A percentile compares a stretch with the other conserved stretches of the same genome.
These are phyloP conservation scores for Globisporangium rhizosaccharum DNA, from an alignment of 352 stramenopile genomes.

Conservation along the genomic window DNA sequence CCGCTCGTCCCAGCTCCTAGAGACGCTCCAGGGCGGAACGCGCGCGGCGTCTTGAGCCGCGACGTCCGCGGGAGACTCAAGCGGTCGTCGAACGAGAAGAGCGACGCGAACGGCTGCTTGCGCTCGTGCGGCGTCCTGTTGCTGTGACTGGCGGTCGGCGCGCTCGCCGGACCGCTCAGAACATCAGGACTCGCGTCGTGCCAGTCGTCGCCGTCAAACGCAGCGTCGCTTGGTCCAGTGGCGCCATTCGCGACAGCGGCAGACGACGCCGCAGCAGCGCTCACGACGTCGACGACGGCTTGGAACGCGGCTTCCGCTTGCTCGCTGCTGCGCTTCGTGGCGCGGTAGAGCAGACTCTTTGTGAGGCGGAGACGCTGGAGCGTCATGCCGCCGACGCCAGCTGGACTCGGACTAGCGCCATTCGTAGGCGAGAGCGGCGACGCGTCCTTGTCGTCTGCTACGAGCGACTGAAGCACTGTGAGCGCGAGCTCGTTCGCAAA, in stretches of 20 bases:
- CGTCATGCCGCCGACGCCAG: conserved; percentile 22
- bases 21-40: conserved; percentile 21
- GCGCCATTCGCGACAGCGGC: conserved; percentile 5
- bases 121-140: conserved; percentile 24
- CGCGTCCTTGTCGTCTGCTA: conserved; percentile 25
- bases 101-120: conserved; percentile 31
- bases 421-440: conserved; percentile 10
- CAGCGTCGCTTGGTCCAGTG: conserved; percentile 23
- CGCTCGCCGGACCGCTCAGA: conserved; percentile 17
- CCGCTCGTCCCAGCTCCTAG: neutral
- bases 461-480: conserved; percentile 25
- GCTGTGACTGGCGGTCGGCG: conserved; percentile 12
- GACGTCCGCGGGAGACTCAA: conserved; percentile 44
- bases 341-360: conserved; percentile 63
- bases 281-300: conserved; percentile 56
- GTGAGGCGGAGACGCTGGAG: conserved; percentile 54
- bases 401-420: neutral
- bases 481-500: conserved; percentile 69
- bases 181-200: conserved; percentile 27
- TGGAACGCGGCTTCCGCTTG: conserved; percentile 72
- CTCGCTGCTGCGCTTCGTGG: conserved; percentile 56
- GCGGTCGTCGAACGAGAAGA: conserved; percentile 63
- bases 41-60: conserved; percentile 43
- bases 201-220: conserved; percentile 58
- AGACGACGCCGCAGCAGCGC: conserved; percentile 33